phyloP scores from a whole-genome alignment of 108 stramenopile species.

The Epithemia pelagica region DNA sequence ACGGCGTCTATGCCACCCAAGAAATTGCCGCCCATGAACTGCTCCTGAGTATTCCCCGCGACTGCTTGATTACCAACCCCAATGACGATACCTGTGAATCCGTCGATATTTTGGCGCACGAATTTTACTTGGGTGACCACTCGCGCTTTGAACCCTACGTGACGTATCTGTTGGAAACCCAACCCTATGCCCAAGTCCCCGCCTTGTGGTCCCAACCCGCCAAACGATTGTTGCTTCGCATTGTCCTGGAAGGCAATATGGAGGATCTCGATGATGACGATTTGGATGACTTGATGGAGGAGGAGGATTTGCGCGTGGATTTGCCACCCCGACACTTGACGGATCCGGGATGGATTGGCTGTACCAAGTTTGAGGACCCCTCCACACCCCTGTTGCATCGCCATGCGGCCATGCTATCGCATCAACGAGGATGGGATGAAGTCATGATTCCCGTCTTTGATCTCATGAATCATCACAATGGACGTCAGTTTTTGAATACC shows the following conservation, averaged over 20 bases:
- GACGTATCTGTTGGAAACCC: slow-evolving; percentile 39
- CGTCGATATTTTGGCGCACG: slow-evolving; percentile 15
- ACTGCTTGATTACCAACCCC: not conserved
- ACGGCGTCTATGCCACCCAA: slow-evolving; percentile 31
- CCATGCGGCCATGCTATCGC: slow-evolving; percentile 39
- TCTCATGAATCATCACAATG: slow-evolving; percentile 49
- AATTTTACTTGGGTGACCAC: slow-evolving; percentile 37
- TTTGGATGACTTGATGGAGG: not conserved
- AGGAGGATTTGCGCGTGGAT: not conserved
- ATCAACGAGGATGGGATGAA: slow-evolving; percentile 50
- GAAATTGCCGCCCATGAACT: slow-evolving; percentile 21
- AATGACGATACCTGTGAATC: slow-evolving; percentile 15
- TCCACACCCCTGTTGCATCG: not conserved
- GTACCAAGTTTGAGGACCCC: slow-evolving; percentile 10
- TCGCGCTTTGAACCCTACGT: slow-evolving; percentile 59
- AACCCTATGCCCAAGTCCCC: slow-evolving; percentile 25
- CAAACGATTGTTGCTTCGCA: slow-evolving; percentile 7
- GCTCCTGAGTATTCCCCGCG: slow-evolving; percentile 27
- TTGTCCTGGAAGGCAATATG: slow-evolving; percentile 25
- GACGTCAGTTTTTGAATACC: slow-evolving; percentile 16
- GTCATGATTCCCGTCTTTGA: slow-evolving; percentile 60
- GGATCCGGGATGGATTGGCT: slow-evolving; percentile 17
- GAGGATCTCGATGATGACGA: slow-evolving; percentile 3
- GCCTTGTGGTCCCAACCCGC: slow-evolving; percentile 40
- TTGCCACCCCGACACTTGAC: slow-evolving; percentile 12